phyloP scores from a whole-genome alignment of 1,284 basidiomycete species.

The Irpex sp. region DNA sequence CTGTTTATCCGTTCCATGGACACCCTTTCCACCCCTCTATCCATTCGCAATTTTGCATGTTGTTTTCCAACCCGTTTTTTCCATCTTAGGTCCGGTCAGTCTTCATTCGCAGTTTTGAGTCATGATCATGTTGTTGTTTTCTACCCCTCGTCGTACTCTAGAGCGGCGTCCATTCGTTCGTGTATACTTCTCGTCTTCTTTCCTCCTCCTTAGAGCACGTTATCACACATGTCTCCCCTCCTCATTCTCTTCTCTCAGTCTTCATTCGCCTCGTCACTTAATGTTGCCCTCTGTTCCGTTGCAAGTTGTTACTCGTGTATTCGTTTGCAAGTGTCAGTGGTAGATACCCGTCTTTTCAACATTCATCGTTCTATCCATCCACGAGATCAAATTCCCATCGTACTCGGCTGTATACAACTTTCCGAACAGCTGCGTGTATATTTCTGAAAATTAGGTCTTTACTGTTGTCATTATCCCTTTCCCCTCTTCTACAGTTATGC shows the following conservation, averaged over 20 bases:
- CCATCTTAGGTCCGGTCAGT: too few relatives aligned
- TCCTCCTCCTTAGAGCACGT: background rate
- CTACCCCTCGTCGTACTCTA: background rate
- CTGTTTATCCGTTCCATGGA: background rate
- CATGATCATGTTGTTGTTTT: background rate
- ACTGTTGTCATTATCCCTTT: background rate
- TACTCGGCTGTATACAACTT: background rate
- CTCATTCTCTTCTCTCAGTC: background rate
- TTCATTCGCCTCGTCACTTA: constrained; percentile 3
- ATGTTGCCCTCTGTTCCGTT: background rate
- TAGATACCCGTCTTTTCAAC: constrained; percentile 3
- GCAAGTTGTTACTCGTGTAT: background rate
- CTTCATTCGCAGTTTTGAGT: background rate
- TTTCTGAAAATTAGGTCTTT: background rate
- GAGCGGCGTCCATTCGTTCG: constrained; percentile 11
- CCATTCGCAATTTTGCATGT: background rate
- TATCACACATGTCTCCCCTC: background rate
- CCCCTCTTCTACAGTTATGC: background rate
- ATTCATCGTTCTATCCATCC: background rate
- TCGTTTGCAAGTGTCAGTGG: background rate
- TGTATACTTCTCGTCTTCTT: background rate
- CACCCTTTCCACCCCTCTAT: background rate
- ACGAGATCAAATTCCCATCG: too few relatives aligned
- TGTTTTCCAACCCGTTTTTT: background rate
- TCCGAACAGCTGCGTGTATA: background rate